Conservation (phyloP, 1,139 yeast species). For the Saccharomyces pastorianus region DNA sequence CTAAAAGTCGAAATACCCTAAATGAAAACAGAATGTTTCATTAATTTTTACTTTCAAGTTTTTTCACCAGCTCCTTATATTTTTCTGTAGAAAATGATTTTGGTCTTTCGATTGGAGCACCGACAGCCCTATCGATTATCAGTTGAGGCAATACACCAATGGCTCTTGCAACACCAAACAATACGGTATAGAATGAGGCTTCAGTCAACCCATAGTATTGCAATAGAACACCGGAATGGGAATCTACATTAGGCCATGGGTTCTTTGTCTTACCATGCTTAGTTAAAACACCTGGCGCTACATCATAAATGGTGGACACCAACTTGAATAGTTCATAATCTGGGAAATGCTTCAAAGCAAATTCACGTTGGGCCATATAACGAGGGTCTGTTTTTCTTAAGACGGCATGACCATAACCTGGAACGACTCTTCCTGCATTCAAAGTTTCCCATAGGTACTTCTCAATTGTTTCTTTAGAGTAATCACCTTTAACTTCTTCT, state of each 20-base stretch:
- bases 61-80: conserved; percentile 32
- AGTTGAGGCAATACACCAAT: conserved; percentile 95
- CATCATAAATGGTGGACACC: conserved; percentile 84
- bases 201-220: conserved; percentile 96
- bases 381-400: conserved; percentile 44
- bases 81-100: conserved; percentile 74
- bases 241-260: conserved; percentile 98
- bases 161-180: conserved; percentile 97
- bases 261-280: conserved; percentile 97
- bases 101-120: conserved; percentile 95
- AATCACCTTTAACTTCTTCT: conserved; percentile 30
- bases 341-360: conserved; percentile 95
- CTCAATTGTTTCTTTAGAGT: conserved; percentile 29
- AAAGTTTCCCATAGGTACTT: conserved; percentile 35
- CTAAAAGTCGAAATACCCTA: background rate
- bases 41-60: background rate
- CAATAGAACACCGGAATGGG: conserved; percentile 93
- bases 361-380: conserved; percentile 94
- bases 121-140: conserved; percentile 91
- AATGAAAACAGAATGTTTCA: background rate
- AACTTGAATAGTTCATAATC: conserved; percentile 86
- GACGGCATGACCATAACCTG: conserved; percentile 42
- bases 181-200: conserved; percentile 92
- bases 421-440: conserved; percentile 37
- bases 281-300: conserved; percentile 90